A percentile compares a stretch with the other conserved stretches of the same genome.
These are phyloP conservation scores for Suillus clintonianus DNA, from an alignment of 768 basidiomycete species.

Conservation along the genomic window DNA sequence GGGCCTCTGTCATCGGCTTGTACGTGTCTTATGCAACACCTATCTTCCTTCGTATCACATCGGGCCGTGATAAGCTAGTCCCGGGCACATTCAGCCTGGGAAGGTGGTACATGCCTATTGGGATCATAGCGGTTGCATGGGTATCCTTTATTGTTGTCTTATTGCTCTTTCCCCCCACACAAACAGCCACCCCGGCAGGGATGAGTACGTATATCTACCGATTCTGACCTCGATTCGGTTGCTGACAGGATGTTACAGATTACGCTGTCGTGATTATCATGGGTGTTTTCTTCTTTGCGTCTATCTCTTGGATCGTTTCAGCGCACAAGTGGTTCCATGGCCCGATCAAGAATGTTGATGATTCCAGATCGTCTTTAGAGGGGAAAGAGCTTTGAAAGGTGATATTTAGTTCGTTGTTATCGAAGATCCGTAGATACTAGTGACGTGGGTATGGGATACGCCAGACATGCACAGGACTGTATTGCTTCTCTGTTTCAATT, in stretches of 20 bases:
- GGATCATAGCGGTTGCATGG: constrained; percentile 64
- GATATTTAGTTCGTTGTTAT: background rate
- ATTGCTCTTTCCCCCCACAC: constrained; percentile 56
- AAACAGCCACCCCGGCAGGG: constrained; percentile 38
- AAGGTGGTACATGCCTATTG: constrained; percentile 59
- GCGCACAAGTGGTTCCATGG: constrained; percentile 74
- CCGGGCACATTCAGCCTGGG: constrained; percentile 67
- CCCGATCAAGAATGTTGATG: constrained; percentile 54
- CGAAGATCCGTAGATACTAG: background rate
- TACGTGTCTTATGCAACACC: constrained; percentile 67
- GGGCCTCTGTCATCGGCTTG: constrained; percentile 70
- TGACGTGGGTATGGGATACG: background rate
- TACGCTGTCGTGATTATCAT: constrained; percentile 69
- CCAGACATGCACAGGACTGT: background rate
- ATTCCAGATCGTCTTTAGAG: constrained; percentile 4
- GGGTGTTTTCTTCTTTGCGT: constrained; percentile 65
- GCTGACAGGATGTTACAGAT: constrained; percentile 40
- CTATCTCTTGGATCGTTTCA: constrained; percentile 63
- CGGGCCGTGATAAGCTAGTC: constrained; percentile 55
- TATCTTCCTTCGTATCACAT: constrained; percentile 72
- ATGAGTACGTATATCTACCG: constrained; percentile 55
- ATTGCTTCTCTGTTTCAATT: background rate
- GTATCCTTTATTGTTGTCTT: constrained; percentile 61
- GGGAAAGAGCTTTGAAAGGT: constrained; percentile 13
- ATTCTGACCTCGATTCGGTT: background rate